Percentiles rank a stretch among this genome's conserved stretches.
phyloP scores from a whole-genome alignment of 768 basidiomycete species.

The Lactarius psammicola region DNA sequence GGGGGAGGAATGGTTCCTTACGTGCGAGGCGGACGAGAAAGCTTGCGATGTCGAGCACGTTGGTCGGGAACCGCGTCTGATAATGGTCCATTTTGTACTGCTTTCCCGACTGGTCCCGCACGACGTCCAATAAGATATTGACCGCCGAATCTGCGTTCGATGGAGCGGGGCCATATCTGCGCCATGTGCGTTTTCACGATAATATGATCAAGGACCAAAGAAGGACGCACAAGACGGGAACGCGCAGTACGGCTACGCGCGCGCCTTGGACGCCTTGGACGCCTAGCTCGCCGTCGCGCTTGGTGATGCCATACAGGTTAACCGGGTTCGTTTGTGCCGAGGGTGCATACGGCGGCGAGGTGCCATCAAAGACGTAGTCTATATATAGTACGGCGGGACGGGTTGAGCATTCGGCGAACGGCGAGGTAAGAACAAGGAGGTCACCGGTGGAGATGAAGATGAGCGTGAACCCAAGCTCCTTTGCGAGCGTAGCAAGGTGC shows the following conservation, averaged over 20 bases:
- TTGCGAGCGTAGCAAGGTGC: constrained; percentile 66
- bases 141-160: constrained; percentile 87
- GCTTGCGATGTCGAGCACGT: constrained; percentile 80
- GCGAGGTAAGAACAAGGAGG: not conserved
- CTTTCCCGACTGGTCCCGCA: constrained; percentile 84
- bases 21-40: constrained; percentile 78
- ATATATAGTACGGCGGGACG: not conserved
- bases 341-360: constrained; percentile 85
- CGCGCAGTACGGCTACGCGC: constrained; percentile 69
- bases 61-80: constrained; percentile 90
- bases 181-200: not conserved
- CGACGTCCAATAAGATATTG: constrained; percentile 84
- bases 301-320: constrained; percentile 85
- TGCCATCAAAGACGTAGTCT: constrained; percentile 97
- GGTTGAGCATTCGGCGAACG: not conserved
- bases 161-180: constrained; percentile 82
- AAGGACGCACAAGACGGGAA: constrained; percentile 77
- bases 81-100: constrained; percentile 95
- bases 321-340: constrained; percentile 74
- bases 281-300: constrained; percentile 83
- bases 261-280: constrained; percentile 59
- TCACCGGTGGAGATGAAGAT: constrained; percentile 91
- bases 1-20: constrained; percentile 40
- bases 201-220: constrained; percentile 2
- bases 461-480: constrained; percentile 59